Base-by-base conservation (phyloP, 352 stramenopile genomes). In the Pythium vanterpoolii region DNA sequence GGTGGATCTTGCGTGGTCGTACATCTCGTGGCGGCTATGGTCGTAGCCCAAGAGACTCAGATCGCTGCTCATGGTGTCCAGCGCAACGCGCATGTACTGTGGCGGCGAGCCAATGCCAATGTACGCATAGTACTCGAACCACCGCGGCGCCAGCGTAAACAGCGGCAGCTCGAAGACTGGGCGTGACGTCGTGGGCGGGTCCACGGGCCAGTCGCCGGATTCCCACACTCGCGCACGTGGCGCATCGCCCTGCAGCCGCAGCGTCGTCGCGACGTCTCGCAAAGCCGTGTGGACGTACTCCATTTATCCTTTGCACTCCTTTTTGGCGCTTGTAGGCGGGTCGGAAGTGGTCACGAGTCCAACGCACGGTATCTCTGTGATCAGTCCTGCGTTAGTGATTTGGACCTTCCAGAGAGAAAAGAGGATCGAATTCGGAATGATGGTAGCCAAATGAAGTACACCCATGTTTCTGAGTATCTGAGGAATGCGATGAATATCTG, bases 41-140 rank as follows among this genome's bases (percentile, higher is more conserved):
- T 52, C 47, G 23, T 46, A 56, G 36, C 56, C 47, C 11, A 64
- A 48, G 13, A 64, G 26, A 27, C 38, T 53, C 38, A 64, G 28
- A 23, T 64, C 56, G 18, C 47, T 58, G 47, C 56, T 36, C 39
- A 36, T 24, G 2, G 56, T 64, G 39, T 64, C 56, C 19, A 64
- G 30, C 34, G 58, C 27, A 27, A 64, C 56, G 28, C 56, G 56
- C 38, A 64, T 53, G 47, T 48, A 58, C 56, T 64, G 56, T 16
- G 47, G 39, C 8, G 56, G 56, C 21, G 47, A 53, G 47, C 56
- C 56, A 1, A 64, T 40, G 56, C 56, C 56, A 28, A 64, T 57
- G 47, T 64, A 64, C 47, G 48, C 47, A 21, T 64, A 64, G 47
- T 47, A 64, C 36, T 64, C 47, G 30, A 56, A 64, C 56, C 47